Percentiles rank a stretch among this genome's conserved stretches.
phyloP scores from a whole-genome alignment of 2,329 filamentous ascomycete genomes.

The Aspergillus pseudoterreus region DNA sequence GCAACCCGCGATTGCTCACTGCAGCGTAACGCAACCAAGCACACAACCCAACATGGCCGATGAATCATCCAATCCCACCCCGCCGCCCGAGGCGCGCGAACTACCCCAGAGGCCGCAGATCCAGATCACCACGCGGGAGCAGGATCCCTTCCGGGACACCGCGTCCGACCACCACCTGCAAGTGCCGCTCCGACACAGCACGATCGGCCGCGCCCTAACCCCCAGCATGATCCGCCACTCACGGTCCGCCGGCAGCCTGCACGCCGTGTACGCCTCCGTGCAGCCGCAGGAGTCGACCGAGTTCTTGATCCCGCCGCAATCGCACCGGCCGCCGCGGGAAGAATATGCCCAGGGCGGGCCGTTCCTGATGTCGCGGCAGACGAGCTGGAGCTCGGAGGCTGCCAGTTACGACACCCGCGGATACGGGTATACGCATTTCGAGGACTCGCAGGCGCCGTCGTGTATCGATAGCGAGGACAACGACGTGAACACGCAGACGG shows the following conservation, averaged over 20 bases:
- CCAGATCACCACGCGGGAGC: conserved; percentile 59
- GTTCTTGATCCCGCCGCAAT: conserved; percentile 39
- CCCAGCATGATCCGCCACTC: conserved; percentile 10
- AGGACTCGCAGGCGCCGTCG: conserved; percentile 58
- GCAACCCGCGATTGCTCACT: background rate
- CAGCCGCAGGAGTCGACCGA: conserved; percentile 45
- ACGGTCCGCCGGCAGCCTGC: conserved; percentile 28
- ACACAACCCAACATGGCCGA: conserved; percentile 12
- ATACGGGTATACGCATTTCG: conserved; percentile 54
- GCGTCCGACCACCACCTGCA: conserved; percentile 20
- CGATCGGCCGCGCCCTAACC: conserved; percentile 20
- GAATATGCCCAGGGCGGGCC: conserved; percentile 47
- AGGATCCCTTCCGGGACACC: conserved; percentile 47
- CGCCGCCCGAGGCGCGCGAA: conserved; percentile 10
- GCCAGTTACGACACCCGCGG: conserved; percentile 51
- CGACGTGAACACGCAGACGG: conserved; percentile 66
- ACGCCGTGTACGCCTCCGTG: conserved; percentile 47
- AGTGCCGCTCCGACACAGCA: conserved; percentile 11
- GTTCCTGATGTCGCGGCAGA: conserved; percentile 51
- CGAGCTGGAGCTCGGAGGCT: conserved; percentile 62
- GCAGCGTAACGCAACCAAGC: background rate
- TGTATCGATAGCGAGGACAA: conserved; percentile 62
- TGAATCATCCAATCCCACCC: conserved; percentile 1
- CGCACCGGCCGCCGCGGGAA: conserved; percentile 48
- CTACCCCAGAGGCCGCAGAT: conserved; percentile 51